These are phyloP conservation scores for Naumovozyma dairenensis DNA, from an alignment of 805 yeast species.

Conservation along the genomic window DNA sequence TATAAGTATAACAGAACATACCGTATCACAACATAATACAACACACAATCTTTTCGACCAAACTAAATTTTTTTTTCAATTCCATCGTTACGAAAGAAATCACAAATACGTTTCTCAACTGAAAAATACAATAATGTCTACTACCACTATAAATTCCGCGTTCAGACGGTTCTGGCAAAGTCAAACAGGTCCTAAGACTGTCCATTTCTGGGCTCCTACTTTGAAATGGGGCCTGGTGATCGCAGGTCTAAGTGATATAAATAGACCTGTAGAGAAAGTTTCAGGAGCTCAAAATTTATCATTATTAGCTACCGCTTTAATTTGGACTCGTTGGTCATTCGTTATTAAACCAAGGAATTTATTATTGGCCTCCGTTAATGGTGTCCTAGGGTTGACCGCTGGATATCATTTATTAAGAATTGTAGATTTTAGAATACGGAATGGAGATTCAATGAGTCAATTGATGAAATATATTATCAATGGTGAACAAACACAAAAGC, in stretches of 20 bases:
- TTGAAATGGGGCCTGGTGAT: slow-evolving; percentile 83
- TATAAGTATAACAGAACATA: no score
- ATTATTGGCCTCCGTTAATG: slow-evolving; percentile 86
- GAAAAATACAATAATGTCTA: slow-evolving; percentile 12
- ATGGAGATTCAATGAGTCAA: slow-evolving; percentile 54
- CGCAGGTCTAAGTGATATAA: slow-evolving; percentile 82
- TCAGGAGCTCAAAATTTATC: slow-evolving; percentile 70
- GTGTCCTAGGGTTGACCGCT: slow-evolving; percentile 86
- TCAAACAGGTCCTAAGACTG: slow-evolving; percentile 92
- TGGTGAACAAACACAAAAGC: slow-evolving; percentile 33
- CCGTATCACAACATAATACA: no score
- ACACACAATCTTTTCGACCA: no score
- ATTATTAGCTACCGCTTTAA: slow-evolving; percentile 80
- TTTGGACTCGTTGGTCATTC: slow-evolving; percentile 98
- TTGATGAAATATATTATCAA: slow-evolving; percentile 48
- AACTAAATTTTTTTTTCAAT: no score
- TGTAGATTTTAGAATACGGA: slow-evolving; percentile 48
- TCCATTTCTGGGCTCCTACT: slow-evolving; percentile 91
- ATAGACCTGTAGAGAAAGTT: slow-evolving; percentile 86
- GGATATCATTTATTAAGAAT: slow-evolving; percentile 75
- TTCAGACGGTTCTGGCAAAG: slow-evolving; percentile 69
- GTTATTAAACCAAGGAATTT: slow-evolving; percentile 84
- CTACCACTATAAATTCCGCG: slow-evolving; percentile 19
- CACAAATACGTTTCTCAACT: no score
- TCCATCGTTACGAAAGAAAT: no score